Conservation (phyloP, 495 filamentous ascomycete species). For the Schizothecium vesticola region DNA sequence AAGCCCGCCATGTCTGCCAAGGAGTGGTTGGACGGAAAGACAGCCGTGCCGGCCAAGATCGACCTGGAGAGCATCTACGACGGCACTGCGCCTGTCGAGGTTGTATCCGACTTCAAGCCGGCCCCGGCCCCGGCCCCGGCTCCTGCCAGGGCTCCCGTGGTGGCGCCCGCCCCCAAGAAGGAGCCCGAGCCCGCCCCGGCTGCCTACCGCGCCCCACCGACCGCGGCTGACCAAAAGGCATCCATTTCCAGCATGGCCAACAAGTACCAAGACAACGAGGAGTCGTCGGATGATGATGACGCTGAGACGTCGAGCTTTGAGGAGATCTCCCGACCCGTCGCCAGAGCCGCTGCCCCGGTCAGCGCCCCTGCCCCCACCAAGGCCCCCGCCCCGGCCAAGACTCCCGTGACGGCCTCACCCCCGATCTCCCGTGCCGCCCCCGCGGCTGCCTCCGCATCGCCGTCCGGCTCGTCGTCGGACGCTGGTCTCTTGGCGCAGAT, state of each 20-base stretch:
- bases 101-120: constrained; percentile 65
- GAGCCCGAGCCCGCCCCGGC: constrained; percentile 48
- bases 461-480: constrained; percentile 18
- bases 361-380: constrained; percentile 30
- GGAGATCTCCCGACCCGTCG: constrained; percentile 59
- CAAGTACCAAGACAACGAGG: constrained; percentile 76
- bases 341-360: constrained; percentile 29
- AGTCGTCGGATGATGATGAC: constrained; percentile 49
- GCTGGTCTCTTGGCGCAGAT: constrained; percentile 52
- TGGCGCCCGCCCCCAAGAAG: constrained; percentile 50
- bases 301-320: constrained; percentile 78
- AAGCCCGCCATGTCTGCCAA: constrained; percentile 72
- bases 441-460: constrained; percentile 16
- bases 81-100: constrained; percentile 67
- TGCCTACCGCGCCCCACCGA: constrained; percentile 53
- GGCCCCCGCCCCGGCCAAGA: constrained; percentile 32
- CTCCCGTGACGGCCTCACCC: constrained; percentile 20
- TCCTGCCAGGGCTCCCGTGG: constrained; percentile 43
- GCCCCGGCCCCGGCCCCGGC: constrained; percentile 30
- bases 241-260: constrained; percentile 78
- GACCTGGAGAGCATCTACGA: constrained; percentile 89
- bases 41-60: constrained; percentile 79
- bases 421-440: constrained; percentile 14
- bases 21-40: constrained; percentile 85
- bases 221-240: constrained; percentile 73